phyloP scores from a whole-genome alignment of 2,329 filamentous ascomycete genomes.

The Neofusicoccum umdonicola region DNA sequence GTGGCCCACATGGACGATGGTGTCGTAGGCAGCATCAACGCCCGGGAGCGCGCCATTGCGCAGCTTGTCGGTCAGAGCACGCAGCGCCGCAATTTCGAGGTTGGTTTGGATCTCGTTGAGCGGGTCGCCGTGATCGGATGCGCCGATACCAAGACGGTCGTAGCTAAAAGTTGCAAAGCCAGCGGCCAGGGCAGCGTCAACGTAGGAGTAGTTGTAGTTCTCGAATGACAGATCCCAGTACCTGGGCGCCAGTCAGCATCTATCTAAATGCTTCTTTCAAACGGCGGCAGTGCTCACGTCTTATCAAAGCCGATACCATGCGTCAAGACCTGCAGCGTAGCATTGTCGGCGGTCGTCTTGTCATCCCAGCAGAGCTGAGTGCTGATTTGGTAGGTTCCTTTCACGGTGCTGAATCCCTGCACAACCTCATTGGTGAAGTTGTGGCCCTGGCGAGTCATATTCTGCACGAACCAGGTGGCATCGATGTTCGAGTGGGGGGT shows the following conservation, averaged over 20 bases:
- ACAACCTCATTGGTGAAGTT: constrained; percentile 50
- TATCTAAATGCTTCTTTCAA: not conserved
- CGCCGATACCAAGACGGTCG: constrained; percentile 62
- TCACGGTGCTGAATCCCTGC: constrained; percentile 50
- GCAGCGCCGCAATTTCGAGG: constrained; percentile 59
- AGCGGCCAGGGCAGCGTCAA: constrained; percentile 53
- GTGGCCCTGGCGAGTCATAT: constrained; percentile 48
- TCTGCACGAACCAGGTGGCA: constrained; percentile 55
- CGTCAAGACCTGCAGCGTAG: constrained; percentile 48
- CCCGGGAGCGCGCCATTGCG: constrained; percentile 47
- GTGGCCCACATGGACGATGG: constrained; percentile 62
- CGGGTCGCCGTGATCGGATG: constrained; percentile 58
- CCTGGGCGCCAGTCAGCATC: constrained; percentile 26
- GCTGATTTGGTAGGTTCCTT: constrained; percentile 57
- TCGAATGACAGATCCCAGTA: constrained; percentile 63
- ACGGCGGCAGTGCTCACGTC: constrained; percentile 27
- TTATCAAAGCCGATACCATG: constrained; percentile 58
- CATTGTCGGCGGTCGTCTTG: constrained; percentile 30
- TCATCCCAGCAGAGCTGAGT: constrained; percentile 62
- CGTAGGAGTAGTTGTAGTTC: constrained; percentile 62
- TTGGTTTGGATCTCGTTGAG: constrained; percentile 59
- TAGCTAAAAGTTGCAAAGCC: constrained; percentile 61
- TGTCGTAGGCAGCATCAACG: constrained; percentile 38
- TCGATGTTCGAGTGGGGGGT: constrained; percentile 48
- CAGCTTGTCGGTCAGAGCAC: constrained; percentile 51